A percentile compares a stretch with the other conserved stretches of the same genome.
Conservation (phyloP, 371 early-diverging fungal genomes). For the Lichtheimia ornata region DNA sequence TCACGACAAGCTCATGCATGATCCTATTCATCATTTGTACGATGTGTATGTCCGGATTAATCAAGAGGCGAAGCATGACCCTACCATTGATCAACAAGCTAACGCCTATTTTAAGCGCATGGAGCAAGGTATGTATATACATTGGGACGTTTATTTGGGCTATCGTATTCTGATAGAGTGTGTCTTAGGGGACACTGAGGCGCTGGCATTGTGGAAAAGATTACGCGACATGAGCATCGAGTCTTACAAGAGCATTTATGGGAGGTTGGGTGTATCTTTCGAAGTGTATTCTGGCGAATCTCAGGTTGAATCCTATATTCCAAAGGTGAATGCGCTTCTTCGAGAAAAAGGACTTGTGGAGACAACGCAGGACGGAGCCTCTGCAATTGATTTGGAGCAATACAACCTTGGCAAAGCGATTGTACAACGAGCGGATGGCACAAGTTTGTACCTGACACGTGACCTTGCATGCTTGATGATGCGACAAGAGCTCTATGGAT, state of each 20-base stretch:
- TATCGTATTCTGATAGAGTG: not conserved
- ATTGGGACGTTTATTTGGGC: not conserved
- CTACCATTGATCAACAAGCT: conserved; percentile 70
- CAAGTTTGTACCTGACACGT: conserved; percentile 92
- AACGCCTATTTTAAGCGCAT: conserved; percentile 90
- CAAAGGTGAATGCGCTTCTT: conserved; percentile 68
- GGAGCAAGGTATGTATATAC: conserved; percentile 75
- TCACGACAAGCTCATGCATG: conserved; percentile 72
- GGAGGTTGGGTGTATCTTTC: conserved; percentile 87
- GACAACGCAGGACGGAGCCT: conserved; percentile 70
- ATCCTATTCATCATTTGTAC: conserved; percentile 94
- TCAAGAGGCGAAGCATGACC: conserved; percentile 59
- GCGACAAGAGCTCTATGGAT: conserved; percentile 76
- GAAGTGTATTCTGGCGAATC: conserved; percentile 98
- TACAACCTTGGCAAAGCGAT: conserved; percentile 76
- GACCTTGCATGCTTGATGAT: conserved; percentile 93
- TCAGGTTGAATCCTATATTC: conserved; percentile 75
- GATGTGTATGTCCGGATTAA: conserved; percentile 96
- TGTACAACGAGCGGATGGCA: conserved; percentile 82
- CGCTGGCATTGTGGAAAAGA: conserved; percentile 77
- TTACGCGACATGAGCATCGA: conserved; percentile 89
- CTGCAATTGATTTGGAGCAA: conserved; percentile 70
- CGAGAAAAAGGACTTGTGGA: conserved; percentile 52
- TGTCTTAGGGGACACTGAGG: conserved; percentile 57
- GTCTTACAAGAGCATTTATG: conserved; percentile 88